Evolutionary conservation across 495 filamentous ascomycete species (phyloP).

Genomic region (Neurospora africana): DNA sequence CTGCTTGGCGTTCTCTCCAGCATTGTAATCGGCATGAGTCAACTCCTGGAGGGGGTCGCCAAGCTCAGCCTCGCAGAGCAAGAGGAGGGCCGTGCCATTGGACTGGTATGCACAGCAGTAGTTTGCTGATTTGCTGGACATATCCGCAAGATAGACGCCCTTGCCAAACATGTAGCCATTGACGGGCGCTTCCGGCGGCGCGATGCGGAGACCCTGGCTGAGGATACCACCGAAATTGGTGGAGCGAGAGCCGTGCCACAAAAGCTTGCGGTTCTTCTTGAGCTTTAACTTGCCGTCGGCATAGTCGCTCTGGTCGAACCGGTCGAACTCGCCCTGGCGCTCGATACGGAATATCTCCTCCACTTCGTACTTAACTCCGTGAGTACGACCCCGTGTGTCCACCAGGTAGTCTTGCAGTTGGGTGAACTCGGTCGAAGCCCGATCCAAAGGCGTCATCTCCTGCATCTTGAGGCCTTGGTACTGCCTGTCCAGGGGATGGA

Average conservation of each 20-base stretch:
- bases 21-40: constrained; percentile 40
- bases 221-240: constrained; percentile 53
- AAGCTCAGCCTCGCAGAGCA: constrained; percentile 74
- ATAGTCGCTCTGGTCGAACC: constrained; percentile 49
- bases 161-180: constrained; percentile 76
- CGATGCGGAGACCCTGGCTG: constrained; percentile 75
- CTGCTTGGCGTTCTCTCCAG: constrained; percentile 50
- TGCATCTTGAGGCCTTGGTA: constrained; percentile 59
- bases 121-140: constrained; percentile 59
- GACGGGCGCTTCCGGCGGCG: constrained; percentile 71
- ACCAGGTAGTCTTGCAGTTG: constrained; percentile 56
- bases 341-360: constrained; percentile 75
- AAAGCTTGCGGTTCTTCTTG: constrained; percentile 49
- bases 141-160: constrained; percentile 85
- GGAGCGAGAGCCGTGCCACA: constrained; percentile 75
- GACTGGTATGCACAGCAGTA: constrained; percentile 52
- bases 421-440: constrained; percentile 47
- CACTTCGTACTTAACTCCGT: constrained; percentile 48
- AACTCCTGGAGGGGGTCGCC: constrained; percentile 59
- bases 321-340: constrained; percentile 59
- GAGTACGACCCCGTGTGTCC: constrained; percentile 50
- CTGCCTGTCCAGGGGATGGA: constrained; percentile 59
- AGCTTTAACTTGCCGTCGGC: constrained; percentile 13
- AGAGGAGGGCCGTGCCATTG: constrained; percentile 41
- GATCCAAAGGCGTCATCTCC: constrained; percentile 63